Conservation (phyloP, 2,329 filamentous ascomycete genomes). For the Ceratocystiopsis sp. region DNA sequence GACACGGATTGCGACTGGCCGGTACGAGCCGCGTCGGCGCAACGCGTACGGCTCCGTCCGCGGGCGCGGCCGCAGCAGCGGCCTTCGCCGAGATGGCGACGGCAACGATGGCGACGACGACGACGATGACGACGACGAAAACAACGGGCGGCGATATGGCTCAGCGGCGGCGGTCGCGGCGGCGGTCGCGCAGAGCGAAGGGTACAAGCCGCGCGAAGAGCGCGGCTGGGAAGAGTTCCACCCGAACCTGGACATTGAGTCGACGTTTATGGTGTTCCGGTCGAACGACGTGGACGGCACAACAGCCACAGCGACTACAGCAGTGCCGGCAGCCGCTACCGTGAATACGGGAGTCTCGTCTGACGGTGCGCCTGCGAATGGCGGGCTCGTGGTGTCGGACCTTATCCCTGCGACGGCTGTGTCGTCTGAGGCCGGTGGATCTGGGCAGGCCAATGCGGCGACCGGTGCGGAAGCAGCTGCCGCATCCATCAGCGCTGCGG, state of each 20-base stretch:
- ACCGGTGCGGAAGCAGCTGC: no score
- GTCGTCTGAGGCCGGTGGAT: no score
- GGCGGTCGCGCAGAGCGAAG: conserved; percentile 77
- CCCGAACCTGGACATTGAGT: conserved; percentile 81
- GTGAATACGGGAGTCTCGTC: not conserved
- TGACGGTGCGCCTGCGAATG: no score
- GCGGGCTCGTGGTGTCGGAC: no score
- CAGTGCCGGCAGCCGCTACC: conserved; percentile 12
- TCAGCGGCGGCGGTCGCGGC: conserved; percentile 82
- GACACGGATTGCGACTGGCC: conserved; percentile 33
- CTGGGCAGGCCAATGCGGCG: not conserved
- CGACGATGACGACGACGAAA: conserved; percentile 25
- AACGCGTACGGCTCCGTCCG: no score
- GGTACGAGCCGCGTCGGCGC: conserved; percentile 21
- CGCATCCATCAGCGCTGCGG: no score
- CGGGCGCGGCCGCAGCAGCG: no score
- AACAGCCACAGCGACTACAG: conserved; percentile 24
- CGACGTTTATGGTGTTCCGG: conserved; percentile 58
- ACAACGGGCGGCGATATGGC: conserved; percentile 44
- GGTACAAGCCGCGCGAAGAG: conserved; percentile 94
- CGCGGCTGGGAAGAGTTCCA: conserved; percentile 97
- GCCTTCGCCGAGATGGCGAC: no score
- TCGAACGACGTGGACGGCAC: conserved; percentile 75
- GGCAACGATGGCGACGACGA: no score
- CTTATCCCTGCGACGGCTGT: no score